These are phyloP conservation scores for Cryptosporidium canis DNA, from an alignment of 169 alveolate species.

Conservation along the genomic window DNA sequence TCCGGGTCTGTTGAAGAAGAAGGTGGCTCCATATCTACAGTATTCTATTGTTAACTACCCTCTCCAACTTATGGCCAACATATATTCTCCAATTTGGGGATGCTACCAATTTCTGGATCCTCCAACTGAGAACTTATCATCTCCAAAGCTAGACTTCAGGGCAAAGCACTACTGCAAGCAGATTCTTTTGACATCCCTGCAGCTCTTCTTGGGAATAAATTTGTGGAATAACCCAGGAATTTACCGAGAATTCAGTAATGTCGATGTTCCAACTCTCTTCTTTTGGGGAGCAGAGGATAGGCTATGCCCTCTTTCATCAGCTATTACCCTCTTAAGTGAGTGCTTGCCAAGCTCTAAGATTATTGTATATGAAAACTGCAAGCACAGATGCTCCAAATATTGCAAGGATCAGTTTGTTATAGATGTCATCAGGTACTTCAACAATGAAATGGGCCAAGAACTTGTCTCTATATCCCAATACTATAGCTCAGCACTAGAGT, in stretches of 20 bases:
- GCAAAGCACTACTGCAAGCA: slow-evolving; percentile 60
- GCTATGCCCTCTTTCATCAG: slow-evolving; percentile 41
- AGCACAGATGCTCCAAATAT: slow-evolving; percentile 47
- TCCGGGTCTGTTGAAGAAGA: slow-evolving; percentile 49
- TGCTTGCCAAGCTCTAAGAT: slow-evolving; percentile 27
- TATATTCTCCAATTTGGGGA: slow-evolving; percentile 50
- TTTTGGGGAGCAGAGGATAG: slow-evolving; percentile 66
- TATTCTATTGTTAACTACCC: slow-evolving; percentile 42
- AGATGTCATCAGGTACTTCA: slow-evolving; percentile 2
- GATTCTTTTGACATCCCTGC: slow-evolving; percentile 40
- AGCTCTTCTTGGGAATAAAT: slow-evolving; percentile 41
- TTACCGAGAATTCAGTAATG: slow-evolving; percentile 16
- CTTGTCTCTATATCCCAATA: slow-evolving; percentile 9
- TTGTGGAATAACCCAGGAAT: slow-evolving; percentile 39
- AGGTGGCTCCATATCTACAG: slow-evolving; percentile 24
- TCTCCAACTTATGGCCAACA: slow-evolving; percentile 42
- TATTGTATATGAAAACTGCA: slow-evolving; percentile 52
- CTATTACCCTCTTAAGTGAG: slow-evolving; percentile 36
- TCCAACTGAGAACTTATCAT: slow-evolving; percentile 19
- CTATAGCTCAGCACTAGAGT: background rate
- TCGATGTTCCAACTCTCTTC: slow-evolving; percentile 14
- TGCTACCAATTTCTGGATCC: slow-evolving; percentile 58
- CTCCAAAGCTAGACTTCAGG: slow-evolving; percentile 68
- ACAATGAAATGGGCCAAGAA: background rate
- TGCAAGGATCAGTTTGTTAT: slow-evolving; percentile 37